Evolutionary conservation across 805 yeast species (phyloP).

Genomic region (Brettanomyces bruxellensis): DNA sequence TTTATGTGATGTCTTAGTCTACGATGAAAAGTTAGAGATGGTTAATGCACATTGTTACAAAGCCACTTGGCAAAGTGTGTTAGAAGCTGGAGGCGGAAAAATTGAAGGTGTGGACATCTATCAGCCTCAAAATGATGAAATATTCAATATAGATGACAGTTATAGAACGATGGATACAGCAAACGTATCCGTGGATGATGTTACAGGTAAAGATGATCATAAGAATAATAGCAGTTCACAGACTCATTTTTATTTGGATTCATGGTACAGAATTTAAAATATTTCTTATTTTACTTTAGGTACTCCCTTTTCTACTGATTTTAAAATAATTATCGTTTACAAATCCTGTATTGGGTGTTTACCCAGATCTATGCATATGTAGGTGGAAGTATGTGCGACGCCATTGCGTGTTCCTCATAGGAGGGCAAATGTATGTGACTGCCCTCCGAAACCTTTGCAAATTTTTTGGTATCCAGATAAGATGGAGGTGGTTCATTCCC

Average conservation of each 20-base stretch:
- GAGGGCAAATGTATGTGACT: constrained; percentile 12
- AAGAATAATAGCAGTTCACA: neutral
- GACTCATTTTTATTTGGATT: constrained; percentile 18
- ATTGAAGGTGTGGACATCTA: constrained; percentile 20
- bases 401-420: neutral
- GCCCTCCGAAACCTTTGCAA: too few species aligned
- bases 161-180: constrained; percentile 21
- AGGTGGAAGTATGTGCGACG: neutral
- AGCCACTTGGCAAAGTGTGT: constrained; percentile 77
- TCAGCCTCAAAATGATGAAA: constrained; percentile 20
- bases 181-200: constrained; percentile 11
- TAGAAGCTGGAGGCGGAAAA: constrained; percentile 53
- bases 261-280: constrained; percentile 20
- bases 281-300: too few species aligned
- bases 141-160: constrained; percentile 23
- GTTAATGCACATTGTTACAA: constrained; percentile 54
- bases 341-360: neutral
- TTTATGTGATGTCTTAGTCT: constrained; percentile 78
- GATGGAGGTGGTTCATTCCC: constrained; percentile 11
- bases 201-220: constrained; percentile 7
- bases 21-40: constrained; percentile 76
- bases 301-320: neutral
- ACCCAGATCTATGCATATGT: neutral
- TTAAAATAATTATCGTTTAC: too few species aligned
- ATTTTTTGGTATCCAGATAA: too few species aligned